Percentiles rank a stretch among this genome's conserved stretches.
Conservation (phyloP, 805 yeast genomes). For the Starmerella vitae region DNA sequence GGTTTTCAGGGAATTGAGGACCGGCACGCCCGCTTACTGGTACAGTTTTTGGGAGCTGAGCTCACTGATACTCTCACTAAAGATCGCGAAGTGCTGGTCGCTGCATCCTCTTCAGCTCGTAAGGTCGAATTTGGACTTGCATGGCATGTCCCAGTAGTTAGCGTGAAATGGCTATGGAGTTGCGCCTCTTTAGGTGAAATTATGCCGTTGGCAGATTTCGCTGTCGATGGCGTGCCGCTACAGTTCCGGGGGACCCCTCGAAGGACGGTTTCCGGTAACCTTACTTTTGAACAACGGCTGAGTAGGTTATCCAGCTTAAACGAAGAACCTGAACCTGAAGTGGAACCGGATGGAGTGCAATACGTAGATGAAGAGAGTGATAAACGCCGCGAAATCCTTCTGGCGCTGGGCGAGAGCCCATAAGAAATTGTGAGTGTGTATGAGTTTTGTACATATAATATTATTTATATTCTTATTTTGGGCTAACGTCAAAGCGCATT, state of each 20-base stretch:
- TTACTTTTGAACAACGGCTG: background rate
- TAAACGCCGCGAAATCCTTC: constrained; percentile 11
- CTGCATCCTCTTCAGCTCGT: constrained; percentile 19
- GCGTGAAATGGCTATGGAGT: constrained; percentile 29
- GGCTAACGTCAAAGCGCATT: constrained; percentile 77
- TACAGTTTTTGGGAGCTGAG: constrained; percentile 40
- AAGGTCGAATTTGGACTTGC: constrained; percentile 26
- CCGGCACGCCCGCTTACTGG: constrained; percentile 53
- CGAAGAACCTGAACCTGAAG: background rate
- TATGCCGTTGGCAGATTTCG: constrained; percentile 7
- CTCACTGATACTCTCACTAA: constrained; percentile 37
- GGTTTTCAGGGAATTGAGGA: constrained; percentile 72
- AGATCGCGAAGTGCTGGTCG: constrained; percentile 42
- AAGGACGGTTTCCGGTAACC: too few species aligned
- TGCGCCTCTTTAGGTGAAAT: constrained; percentile 24
- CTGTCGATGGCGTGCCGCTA: constrained; percentile 10
- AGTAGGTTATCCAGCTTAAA: background rate
- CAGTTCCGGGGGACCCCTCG: constrained; percentile 3
- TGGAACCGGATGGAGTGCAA: constrained; percentile 9
- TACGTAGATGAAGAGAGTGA: constrained; percentile 17
- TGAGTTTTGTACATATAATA: too few species aligned
- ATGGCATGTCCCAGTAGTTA: constrained; percentile 31
- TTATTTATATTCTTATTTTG: constrained; percentile 17
- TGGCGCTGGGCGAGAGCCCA: constrained; percentile 5
- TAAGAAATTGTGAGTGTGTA: too few species aligned